Conservation (phyloP, 208 protist genomes). For the Trypanosoma congolense region DNA sequence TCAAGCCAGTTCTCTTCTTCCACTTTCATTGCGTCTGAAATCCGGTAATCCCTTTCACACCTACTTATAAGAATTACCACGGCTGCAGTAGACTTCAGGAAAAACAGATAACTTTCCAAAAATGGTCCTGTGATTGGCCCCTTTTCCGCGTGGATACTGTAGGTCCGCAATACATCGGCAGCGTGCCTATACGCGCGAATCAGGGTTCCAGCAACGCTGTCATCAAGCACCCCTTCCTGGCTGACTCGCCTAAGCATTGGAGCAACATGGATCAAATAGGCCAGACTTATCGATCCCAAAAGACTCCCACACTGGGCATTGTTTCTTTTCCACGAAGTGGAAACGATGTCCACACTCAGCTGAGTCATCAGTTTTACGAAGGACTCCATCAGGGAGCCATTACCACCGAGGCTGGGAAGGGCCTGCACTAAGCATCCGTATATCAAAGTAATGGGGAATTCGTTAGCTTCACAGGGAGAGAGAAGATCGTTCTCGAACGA, state of each 20-base stretch:
- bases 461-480: background rate
- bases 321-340: conserved; percentile 9
- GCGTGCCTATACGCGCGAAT: background rate
- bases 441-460: background rate
- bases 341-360: conserved; percentile 16
- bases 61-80: conserved; percentile 15
- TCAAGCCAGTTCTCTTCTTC: background rate
- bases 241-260: background rate
- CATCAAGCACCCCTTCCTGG: background rate
- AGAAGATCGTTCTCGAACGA: conserved; percentile 4
- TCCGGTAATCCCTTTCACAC: conserved; percentile 12
- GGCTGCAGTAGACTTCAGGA: conserved; percentile 5
- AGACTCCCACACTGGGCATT: conserved; percentile 4
- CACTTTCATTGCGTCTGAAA: background rate
- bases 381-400: background rate
- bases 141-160: background rate
- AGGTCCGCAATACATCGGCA: conserved; percentile 6
- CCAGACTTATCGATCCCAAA: conserved; percentile 1
- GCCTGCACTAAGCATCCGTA: background rate
- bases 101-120: conserved; percentile 16
- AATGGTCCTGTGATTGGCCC: background rate
- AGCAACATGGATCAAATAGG: conserved; percentile 3
- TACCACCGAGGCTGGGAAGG: background rate
- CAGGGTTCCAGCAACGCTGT: background rate
- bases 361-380: conserved; percentile 9